phyloP scores from a whole-genome alignment of 345 rosid species.

The Populus deltoides region DNA sequence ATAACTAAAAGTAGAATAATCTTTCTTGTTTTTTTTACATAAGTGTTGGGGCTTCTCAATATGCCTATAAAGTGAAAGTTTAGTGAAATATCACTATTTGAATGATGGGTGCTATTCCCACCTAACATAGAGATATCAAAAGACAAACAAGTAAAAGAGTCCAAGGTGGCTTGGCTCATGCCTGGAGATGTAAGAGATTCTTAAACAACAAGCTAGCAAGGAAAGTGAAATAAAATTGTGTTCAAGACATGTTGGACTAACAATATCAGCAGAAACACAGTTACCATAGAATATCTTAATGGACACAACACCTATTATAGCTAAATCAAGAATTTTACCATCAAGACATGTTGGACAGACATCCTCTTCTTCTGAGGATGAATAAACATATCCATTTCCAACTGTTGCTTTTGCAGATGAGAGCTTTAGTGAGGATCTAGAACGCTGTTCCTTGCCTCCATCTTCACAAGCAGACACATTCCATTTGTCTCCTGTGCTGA shows the following conservation, averaged over 20 bases:
- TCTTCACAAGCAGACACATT: conserved; percentile 54
- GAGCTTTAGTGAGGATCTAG: conserved; percentile 49
- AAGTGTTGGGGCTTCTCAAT: not conserved
- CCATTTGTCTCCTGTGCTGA: conserved; percentile 61
- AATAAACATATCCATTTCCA: conserved; percentile 46
- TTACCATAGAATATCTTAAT: not conserved
- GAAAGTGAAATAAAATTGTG: not conserved
- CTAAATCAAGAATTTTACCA: conserved; percentile 44
- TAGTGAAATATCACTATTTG: not conserved
- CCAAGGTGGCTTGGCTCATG: not conserved
- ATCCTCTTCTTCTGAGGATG: conserved; percentile 80
- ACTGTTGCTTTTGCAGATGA: conserved; percentile 43
- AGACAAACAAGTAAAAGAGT: not conserved
- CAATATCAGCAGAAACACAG: not conserved
- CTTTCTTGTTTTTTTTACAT: too few relatives aligned
- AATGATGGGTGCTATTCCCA: not conserved
- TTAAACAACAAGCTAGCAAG: not conserved
- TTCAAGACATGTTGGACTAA: not conserved
- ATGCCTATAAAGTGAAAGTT: not conserved
- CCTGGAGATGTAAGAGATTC: not conserved
- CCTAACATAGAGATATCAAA: not conserved
- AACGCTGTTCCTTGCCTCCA: conserved; percentile 55
- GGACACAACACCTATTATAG: not conserved
- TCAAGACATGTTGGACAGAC: conserved; percentile 98
- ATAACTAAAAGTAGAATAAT: not conserved